Conservation (phyloP, 2,329 filamentous ascomycete species). For the Scedosporium boydii region DNA sequence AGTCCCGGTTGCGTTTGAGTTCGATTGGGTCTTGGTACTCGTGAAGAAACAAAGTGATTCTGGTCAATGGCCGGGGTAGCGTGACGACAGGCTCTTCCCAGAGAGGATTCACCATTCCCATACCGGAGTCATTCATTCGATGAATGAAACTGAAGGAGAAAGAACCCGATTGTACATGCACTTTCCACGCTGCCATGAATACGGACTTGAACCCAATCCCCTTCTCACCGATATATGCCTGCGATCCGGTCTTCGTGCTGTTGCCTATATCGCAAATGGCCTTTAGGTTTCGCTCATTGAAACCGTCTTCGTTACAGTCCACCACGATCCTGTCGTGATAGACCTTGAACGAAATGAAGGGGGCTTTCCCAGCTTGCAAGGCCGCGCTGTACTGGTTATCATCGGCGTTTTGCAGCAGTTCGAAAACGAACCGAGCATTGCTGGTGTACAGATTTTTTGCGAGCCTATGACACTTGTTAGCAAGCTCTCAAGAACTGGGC, state of each 20-base stretch:
- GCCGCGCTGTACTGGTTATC: slow-evolving; percentile 32
- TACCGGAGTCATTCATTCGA: slow-evolving; percentile 27
- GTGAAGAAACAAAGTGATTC: slow-evolving; percentile 28
- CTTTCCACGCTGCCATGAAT: slow-evolving; percentile 34
- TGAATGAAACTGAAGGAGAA: slow-evolving; percentile 36
- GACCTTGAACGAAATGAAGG: slow-evolving; percentile 25
- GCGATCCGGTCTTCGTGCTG: slow-evolving; percentile 32
- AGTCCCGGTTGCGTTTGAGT: slow-evolving; percentile 11
- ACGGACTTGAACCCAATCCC: slow-evolving; percentile 43
- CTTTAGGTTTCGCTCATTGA: slow-evolving; percentile 27
- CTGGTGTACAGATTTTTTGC: slow-evolving; percentile 31
- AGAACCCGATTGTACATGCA: slow-evolving; percentile 31
- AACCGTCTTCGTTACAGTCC: slow-evolving; percentile 42
- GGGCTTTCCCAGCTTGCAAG: slow-evolving; percentile 10
- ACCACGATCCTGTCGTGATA: slow-evolving; percentile 27
- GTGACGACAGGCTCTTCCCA: slow-evolving; percentile 23
- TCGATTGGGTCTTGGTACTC: slow-evolving; percentile 13
- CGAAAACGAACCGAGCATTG: slow-evolving; percentile 38
- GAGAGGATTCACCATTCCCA: slow-evolving; percentile 39
- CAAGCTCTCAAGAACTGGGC: too few relatives aligned
- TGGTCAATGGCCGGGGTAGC: slow-evolving; percentile 16
- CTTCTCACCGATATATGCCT: slow-evolving; percentile 39
- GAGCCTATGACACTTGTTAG: slow-evolving; percentile 19
- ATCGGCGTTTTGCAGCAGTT: slow-evolving; percentile 46
- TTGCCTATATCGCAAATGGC: slow-evolving; percentile 35